phyloP scores from a whole-genome alignment of 768 basidiomycete species.

The Russula earlei region DNA sequence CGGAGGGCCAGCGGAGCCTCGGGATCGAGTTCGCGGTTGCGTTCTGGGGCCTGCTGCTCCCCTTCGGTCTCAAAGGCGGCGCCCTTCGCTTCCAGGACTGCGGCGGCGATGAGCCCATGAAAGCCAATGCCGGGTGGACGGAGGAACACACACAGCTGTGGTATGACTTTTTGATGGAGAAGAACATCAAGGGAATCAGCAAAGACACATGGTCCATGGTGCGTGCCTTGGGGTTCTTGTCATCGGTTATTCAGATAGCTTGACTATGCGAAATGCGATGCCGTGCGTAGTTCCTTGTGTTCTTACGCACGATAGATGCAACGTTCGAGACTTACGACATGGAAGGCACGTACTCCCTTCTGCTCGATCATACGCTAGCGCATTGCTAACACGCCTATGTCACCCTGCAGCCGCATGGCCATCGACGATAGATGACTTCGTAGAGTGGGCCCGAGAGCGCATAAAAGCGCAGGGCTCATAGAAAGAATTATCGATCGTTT shows the following conservation, averaged over 20 bases:
- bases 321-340: conserved; percentile 64
- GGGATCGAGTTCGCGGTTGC: conserved; percentile 61
- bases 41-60: conserved; percentile 72
- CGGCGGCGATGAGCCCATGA: conserved; percentile 33
- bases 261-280: neutral
- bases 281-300: conserved; percentile 57
- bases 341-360: conserved; percentile 42
- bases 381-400: conserved; percentile 12
- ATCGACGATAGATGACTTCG: conserved; percentile 79
- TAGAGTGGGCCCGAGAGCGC: conserved; percentile 49
- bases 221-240: conserved; percentile 22
- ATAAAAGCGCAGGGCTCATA: conserved; percentile 18
- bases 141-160: conserved; percentile 58
- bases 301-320: conserved; percentile 64
- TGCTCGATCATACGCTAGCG: neutral
- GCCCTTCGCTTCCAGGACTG: conserved; percentile 43
- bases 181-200: conserved; percentile 67
- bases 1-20: conserved; percentile 71
- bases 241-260: too few species aligned
- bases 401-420: conserved; percentile 65
- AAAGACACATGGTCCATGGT: conserved; percentile 90
- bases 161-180: conserved; percentile 65
- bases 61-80: conserved; percentile 57
- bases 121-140: conserved; percentile 45
- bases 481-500: neutral